Conservation (phyloP, 75 land plant species). For the Pinus tabuliformis region DNA sequence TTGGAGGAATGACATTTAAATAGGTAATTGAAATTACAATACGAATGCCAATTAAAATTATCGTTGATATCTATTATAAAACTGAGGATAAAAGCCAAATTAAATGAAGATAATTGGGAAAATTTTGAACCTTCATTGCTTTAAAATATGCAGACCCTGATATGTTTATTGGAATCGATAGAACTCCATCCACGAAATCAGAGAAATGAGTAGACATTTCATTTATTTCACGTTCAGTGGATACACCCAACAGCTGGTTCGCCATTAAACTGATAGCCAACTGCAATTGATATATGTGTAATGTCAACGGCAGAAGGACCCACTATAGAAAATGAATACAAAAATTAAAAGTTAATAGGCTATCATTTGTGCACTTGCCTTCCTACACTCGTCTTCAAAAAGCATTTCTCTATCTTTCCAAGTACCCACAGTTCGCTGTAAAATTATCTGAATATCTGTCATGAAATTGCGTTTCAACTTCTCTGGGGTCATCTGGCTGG, state of each 20-base stretch:
- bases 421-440: conserved; percentile 21
- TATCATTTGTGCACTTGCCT: conserved; percentile 20
- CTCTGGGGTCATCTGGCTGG: conserved; percentile 36
- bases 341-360: too few relatives aligned
- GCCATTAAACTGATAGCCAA: conserved; percentile 56
- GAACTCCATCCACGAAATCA: conserved; percentile 47
- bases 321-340: too few relatives aligned
- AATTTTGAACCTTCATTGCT: conserved; percentile 48
- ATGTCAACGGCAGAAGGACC: background rate
- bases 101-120: too few relatives aligned
- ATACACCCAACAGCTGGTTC: conserved; percentile 47
- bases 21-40: background rate
- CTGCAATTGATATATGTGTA: conserved; percentile 12
- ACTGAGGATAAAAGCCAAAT: background rate
- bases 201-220: conserved; percentile 40
- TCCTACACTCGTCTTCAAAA: conserved; percentile 47
- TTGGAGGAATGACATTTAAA: background rate
- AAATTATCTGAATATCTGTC: conserved; percentile 35
- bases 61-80: too few relatives aligned
- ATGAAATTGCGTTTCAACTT: conserved; percentile 41
- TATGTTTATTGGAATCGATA: conserved; percentile 47
- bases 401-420: conserved; percentile 12
- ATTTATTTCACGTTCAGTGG: conserved; percentile 33
- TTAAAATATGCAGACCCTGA: conserved; percentile 41
- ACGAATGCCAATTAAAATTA: too few relatives aligned